Evolutionary conservation across 345 rosid species (phyloP).

Genomic region (Brassica cretica): DNA sequence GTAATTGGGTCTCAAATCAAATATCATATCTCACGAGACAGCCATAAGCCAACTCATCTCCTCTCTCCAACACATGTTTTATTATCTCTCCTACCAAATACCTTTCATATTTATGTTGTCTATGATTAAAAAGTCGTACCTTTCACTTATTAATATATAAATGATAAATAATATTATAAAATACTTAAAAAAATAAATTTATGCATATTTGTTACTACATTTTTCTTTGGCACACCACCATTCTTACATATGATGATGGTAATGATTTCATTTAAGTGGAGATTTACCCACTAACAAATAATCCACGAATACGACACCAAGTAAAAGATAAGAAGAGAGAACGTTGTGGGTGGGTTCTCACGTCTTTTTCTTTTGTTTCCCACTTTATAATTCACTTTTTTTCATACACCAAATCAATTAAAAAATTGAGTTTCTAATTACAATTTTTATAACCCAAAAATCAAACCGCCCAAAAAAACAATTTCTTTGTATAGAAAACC

Average conservation of each 20-base stretch:
- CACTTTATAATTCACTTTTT: constrained; percentile 34
- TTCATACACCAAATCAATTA: constrained; percentile 38
- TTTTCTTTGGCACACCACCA: background rate
- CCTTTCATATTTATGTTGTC: constrained; percentile 4
- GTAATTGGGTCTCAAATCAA: constrained; percentile 27
- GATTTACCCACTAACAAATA: constrained; percentile 2
- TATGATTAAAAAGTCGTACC: background rate
- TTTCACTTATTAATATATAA: background rate
- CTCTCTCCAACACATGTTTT: constrained; percentile 39
- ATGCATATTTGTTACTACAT: background rate
- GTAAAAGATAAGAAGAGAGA: background rate
- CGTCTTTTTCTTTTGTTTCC: constrained; percentile 33
- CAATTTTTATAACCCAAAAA: constrained; percentile 39
- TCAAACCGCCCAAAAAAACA: constrained; percentile 11
- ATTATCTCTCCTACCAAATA: constrained; percentile 21
- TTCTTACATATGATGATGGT: background rate
- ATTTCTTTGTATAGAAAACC: background rate
- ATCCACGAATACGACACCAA: background rate
- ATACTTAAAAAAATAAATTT: background rate
- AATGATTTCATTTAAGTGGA: background rate
- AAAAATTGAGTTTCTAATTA: constrained; percentile 36
- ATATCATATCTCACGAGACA: constrained; percentile 30
- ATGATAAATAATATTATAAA: background rate
- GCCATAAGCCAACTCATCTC: constrained; percentile 34
- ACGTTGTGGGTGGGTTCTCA: constrained; percentile 26